Percentiles rank a stretch among this genome's conserved stretches.
These are phyloP conservation scores for Tuber brumale DNA, from an alignment of 495 filamentous ascomycete species.

Conservation along the genomic window DNA sequence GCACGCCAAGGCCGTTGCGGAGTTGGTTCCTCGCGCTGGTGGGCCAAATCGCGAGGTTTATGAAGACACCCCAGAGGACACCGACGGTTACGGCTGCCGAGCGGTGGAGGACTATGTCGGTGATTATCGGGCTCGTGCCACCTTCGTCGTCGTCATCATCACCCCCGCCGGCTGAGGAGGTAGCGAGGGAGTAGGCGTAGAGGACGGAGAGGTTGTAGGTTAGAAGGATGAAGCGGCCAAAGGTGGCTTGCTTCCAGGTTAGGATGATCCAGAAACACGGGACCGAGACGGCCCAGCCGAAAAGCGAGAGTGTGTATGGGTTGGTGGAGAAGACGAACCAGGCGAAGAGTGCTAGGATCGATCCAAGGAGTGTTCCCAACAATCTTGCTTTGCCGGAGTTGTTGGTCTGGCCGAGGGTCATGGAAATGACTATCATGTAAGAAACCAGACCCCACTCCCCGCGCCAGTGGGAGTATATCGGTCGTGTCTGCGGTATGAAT, in stretches of 20 bases:
- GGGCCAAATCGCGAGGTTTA: conserved; percentile 87
- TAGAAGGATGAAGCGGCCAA: conserved; percentile 86
- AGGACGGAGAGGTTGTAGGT: conserved; percentile 96
- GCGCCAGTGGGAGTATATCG: conserved; percentile 78
- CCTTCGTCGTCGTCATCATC: conserved; percentile 74
- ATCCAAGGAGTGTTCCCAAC: conserved; percentile 79
- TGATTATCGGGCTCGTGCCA: conserved; percentile 73
- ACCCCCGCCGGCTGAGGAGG: conserved; percentile 63
- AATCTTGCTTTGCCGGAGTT: conserved; percentile 82
- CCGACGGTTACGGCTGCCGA: conserved; percentile 80
- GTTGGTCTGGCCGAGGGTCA: conserved; percentile 94
- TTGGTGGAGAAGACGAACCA: conserved; percentile 72
- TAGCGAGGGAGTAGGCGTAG: conserved; percentile 84
- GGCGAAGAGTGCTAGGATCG: conserved; percentile 62
- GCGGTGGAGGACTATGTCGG: conserved; percentile 83
- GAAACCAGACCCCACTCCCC: conserved; percentile 95
- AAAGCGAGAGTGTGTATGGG: conserved; percentile 61
- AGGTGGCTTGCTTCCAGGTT: conserved; percentile 72
- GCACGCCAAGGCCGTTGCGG: conserved; percentile 72
- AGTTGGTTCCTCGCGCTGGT: conserved; percentile 80
- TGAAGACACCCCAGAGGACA: conserved; percentile 84
- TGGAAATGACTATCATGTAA: conserved; percentile 96
- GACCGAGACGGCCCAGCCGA: conserved; percentile 73
- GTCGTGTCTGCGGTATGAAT: conserved; percentile 69
- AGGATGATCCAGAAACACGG: conserved; percentile 86